Evolutionary conservation across 169 alveolate genomes (phyloP), one percentile per base, ranked within the genome.

Genomic region (Theileria equi): DNA sequence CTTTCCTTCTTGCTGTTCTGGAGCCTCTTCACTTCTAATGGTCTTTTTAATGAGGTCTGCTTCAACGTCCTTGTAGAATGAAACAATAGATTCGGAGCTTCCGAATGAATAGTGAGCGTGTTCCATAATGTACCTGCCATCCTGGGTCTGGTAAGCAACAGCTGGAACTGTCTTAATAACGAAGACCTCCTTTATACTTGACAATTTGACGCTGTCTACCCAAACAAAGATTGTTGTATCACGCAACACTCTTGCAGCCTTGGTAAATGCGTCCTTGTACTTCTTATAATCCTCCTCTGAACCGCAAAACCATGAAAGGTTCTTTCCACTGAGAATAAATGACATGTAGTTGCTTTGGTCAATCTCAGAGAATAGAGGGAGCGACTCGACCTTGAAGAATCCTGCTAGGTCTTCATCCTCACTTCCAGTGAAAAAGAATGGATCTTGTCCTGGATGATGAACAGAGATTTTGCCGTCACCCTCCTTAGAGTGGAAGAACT

Each of bases 291-390:
- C 89, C 44, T 69, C 81, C 7, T n/a, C n/a, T 13, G 81, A 48
- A 3, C 86, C 82, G 82, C 92, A 86, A 53, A 86, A 82, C 92
- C 92, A 86, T 25, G 81, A 82, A 40, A 86, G 59, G 68, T 77
- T 83, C 78, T 80, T 79, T 1, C 89, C 87, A 17, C 86, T 68
- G 67, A 64, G 73, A 43, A 85, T 70, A 80, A 77, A 86, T 40
- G 67, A 78, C 48, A 84, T 49, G 65, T 86, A 86, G 78, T 86
- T 86, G 44, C 71, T 82, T 44, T 81, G 82, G 77, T 76, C 69
- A 28, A 86, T 86, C 63, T 81, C 90, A 32, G 83, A 80, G 59
- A 86, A 86, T 23, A 86, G 78, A 5, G 89, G 89, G n/a, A 86
- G 76, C 23, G 85, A 62, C 48, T 86, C 92, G 38, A 71, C 63